A percentile compares a stretch with the other conserved stretches of the same genome.
phyloP scores from a whole-genome alignment of 2,329 filamentous ascomycete genomes.

The Phialophora macrospora region DNA sequence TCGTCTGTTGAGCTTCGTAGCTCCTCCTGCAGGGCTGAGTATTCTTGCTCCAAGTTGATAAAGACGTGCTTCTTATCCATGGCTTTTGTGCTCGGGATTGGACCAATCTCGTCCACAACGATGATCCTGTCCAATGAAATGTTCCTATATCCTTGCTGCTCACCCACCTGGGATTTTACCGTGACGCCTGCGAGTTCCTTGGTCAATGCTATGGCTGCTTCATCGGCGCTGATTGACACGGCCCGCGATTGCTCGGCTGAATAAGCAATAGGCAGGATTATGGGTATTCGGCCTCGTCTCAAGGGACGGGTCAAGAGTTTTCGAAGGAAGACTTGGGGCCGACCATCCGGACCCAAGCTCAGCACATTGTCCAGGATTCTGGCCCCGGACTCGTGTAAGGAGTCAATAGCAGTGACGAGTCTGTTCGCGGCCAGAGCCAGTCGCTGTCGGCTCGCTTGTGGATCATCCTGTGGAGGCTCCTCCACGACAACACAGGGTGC shows the following conservation, averaged over 20 bases:
- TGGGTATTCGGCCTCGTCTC: conserved; percentile 69
- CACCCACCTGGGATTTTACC: conserved; percentile 50
- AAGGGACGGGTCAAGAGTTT: conserved; percentile 68
- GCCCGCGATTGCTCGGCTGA: conserved; percentile 56
- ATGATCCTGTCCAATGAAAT: conserved; percentile 82
- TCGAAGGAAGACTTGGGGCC: conserved; percentile 48
- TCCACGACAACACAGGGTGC: conserved; percentile 83
- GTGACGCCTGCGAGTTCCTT: conserved; percentile 74
- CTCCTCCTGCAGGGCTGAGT: conserved; percentile 68
- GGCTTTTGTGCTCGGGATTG: conserved; percentile 64
- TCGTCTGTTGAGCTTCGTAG: conserved; percentile 51
- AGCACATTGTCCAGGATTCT: conserved; percentile 68
- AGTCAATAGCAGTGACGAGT: conserved; percentile 75
- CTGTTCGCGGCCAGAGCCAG: conserved; percentile 70
- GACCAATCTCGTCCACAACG: conserved; percentile 82
- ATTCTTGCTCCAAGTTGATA: conserved; percentile 93
- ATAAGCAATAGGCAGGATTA: conserved; percentile 70
- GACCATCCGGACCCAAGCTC: conserved; percentile 46
- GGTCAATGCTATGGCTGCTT: conserved; percentile 76
- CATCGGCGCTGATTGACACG: conserved; percentile 59
- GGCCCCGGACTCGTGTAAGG: conserved; percentile 69
- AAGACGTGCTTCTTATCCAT: conserved; percentile 72
- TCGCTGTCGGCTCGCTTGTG: conserved; percentile 50
- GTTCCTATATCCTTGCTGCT: conserved; percentile 54
- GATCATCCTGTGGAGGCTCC: conserved; percentile 41